Conservation (phyloP, 768 basidiomycete genomes). For the Lactarius trivialis region DNA sequence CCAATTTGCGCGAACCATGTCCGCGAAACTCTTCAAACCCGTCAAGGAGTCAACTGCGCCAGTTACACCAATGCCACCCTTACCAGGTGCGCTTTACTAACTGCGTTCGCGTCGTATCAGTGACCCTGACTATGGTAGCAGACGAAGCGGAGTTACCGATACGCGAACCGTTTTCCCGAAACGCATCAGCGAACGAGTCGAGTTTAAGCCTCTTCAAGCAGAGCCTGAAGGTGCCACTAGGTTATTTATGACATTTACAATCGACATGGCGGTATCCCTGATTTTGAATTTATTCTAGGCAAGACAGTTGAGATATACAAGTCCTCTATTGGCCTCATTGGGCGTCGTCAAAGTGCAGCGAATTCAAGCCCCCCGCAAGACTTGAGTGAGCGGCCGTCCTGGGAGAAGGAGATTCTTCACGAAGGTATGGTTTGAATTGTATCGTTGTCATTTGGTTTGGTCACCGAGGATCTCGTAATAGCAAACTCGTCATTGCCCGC, state of each 20-base stretch:
- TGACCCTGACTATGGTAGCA: neutral
- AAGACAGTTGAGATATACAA: constrained; percentile 66
- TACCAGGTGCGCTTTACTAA: constrained; percentile 30
- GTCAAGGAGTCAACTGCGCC: neutral
- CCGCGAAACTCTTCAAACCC: constrained; percentile 12
- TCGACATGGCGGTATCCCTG: neutral
- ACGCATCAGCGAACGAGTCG: constrained; percentile 30
- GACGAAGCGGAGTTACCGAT: constrained; percentile 14
- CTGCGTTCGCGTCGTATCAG: constrained; percentile 9
- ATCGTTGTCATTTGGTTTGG: neutral
- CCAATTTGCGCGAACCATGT: constrained; percentile 2
- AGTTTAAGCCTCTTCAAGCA: constrained; percentile 53
- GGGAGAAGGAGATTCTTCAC: constrained; percentile 42
- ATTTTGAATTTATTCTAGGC: constrained; percentile 34
- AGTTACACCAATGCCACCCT: neutral
- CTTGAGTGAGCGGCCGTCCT: constrained; percentile 34
- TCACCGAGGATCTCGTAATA: constrained; percentile 16
- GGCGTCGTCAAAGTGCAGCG: constrained; percentile 7
- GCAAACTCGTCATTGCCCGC: constrained; percentile 48
- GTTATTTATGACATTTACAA: constrained; percentile 34
- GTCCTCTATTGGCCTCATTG: constrained; percentile 36
- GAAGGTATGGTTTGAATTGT: constrained; percentile 33
- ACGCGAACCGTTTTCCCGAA: constrained; percentile 15
- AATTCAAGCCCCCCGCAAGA: constrained; percentile 21
- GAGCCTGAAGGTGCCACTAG: constrained; percentile 67